Conservation (phyloP, 2,329 filamentous ascomycete genomes). For the Gyromitra esculenta region DNA sequence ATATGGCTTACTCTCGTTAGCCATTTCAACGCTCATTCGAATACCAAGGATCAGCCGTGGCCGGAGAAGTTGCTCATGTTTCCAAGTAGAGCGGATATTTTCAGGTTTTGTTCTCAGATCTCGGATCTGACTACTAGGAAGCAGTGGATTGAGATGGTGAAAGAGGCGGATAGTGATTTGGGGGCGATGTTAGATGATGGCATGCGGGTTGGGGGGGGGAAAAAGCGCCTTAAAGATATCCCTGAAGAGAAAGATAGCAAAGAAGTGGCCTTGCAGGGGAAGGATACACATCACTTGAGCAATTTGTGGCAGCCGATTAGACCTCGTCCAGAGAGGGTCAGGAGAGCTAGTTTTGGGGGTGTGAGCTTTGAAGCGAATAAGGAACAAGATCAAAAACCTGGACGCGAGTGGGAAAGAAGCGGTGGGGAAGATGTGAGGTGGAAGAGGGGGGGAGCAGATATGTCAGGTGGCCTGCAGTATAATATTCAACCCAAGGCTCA, state of each 20-base stretch:
- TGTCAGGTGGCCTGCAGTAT: not conserved
- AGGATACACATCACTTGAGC: not conserved
- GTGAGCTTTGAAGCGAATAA: not conserved
- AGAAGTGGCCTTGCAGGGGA: not conserved
- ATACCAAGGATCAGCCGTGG: not conserved
- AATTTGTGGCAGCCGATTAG: conserved; percentile 3
- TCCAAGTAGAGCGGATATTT: conserved; percentile 17
- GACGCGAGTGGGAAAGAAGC: not conserved
- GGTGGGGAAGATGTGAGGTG: not conserved
- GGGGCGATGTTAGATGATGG: conserved; percentile 7
- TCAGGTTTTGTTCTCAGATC: conserved; percentile 3
- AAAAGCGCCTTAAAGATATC: not conserved
- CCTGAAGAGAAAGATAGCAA: not conserved
- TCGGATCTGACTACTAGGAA: not conserved
- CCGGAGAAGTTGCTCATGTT: conserved; percentile 14
- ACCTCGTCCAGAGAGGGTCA: not conserved
- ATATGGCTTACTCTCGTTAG: conserved; percentile 7
- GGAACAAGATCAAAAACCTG: not conserved
- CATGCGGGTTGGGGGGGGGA: not conserved
- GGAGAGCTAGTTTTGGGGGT: not conserved
- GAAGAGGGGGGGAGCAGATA: not conserved
- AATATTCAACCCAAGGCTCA: not conserved
- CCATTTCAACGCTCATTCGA: conserved; percentile 8
- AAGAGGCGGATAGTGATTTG: conserved; percentile 13
- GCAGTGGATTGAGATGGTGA: conserved; percentile 11